Conservation (phyloP, 2,329 filamentous ascomycete genomes). For the Aureobasidium sp. region DNA sequence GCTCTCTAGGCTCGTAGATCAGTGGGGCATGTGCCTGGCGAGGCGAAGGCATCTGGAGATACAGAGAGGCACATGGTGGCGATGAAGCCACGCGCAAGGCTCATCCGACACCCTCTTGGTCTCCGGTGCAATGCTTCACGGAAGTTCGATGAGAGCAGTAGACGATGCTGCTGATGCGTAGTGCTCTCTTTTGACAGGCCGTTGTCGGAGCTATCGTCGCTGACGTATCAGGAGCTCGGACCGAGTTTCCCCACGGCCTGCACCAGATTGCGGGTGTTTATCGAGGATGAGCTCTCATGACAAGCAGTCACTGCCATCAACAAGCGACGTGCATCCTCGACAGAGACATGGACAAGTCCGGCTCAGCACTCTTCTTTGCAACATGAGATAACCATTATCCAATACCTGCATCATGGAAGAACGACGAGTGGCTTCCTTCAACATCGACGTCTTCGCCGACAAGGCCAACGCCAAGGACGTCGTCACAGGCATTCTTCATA, state of each 20-base stretch:
- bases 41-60: background rate
- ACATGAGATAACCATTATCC: background rate
- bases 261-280: background rate
- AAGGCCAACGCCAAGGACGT: conserved; percentile 84
- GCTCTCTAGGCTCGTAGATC: background rate
- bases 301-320: background rate
- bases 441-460: conserved; percentile 89
- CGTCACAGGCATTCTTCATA: conserved; percentile 89
- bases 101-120: background rate
- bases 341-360: background rate
- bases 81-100: background rate
- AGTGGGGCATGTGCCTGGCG: background rate
- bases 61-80: background rate
- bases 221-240: background rate
- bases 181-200: background rate
- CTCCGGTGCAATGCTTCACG: background rate
- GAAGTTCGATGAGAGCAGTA: background rate
- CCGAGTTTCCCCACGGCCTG: background rate
- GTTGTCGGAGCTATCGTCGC: background rate
- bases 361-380: background rate
- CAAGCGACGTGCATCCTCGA: background rate
- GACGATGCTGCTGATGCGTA: background rate
- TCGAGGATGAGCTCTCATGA: background rate
- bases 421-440: conserved; percentile 74
- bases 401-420: conserved; percentile 44